Evolutionary conservation across 805 yeast genomes (phyloP).

Genomic region (Spathaspora passalidarum): DNA sequence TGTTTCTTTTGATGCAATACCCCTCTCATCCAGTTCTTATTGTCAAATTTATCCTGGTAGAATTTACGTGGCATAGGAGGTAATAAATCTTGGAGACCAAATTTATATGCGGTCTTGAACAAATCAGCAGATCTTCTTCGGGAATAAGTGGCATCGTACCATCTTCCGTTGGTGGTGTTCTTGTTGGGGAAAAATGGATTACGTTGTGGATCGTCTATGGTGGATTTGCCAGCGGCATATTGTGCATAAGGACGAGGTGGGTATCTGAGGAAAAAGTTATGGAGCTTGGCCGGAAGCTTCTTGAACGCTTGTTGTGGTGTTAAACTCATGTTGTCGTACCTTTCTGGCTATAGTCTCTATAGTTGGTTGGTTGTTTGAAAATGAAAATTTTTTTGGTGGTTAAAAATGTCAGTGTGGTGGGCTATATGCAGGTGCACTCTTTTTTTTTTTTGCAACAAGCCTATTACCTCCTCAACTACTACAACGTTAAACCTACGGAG

Average conservation of each 20-base stretch:
- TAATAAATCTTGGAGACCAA: constrained; percentile 74
- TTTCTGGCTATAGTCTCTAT: not conserved
- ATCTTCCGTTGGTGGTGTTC: constrained; percentile 75
- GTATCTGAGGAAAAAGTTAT: constrained; percentile 71
- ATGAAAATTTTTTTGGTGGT: not conserved
- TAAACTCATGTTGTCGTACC: constrained; percentile 17
- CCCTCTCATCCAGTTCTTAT: constrained; percentile 72
- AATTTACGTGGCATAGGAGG: constrained; percentile 71
- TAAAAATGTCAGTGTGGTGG: not conserved
- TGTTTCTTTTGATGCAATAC: constrained; percentile 75
- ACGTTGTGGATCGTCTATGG: constrained; percentile 63
- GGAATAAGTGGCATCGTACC: constrained; percentile 77
- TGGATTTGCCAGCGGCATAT: constrained; percentile 63
- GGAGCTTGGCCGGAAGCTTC: constrained; percentile 66
- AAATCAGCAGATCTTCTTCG: constrained; percentile 79
- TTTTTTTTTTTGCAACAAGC: not conserved
- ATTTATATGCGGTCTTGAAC: constrained; percentile 76
- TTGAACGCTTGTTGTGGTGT: constrained; percentile 46
- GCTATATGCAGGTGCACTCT: not conserved
- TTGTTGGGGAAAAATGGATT: constrained; percentile 87
- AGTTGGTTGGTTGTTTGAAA: not conserved
- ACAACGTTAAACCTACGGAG: too few species aligned
- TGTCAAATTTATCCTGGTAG: constrained; percentile 72
- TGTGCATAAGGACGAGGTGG: constrained; percentile 80
- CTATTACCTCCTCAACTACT: too few species aligned